These are phyloP conservation scores for Boletus semigastroideus DNA, from an alignment of 1,284 basidiomycete genomes.

Conservation along the genomic window DNA sequence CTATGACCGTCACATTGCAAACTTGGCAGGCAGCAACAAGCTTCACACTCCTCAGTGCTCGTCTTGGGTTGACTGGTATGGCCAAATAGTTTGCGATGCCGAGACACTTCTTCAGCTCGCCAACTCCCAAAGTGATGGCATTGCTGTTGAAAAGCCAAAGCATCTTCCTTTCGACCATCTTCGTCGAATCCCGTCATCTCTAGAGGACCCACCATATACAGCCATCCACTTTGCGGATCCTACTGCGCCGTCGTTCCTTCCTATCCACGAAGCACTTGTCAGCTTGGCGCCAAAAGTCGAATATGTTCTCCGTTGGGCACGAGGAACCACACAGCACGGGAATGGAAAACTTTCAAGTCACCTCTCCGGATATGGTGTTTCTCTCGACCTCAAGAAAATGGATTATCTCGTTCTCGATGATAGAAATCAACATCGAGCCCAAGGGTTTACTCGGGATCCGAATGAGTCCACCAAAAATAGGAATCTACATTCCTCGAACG, in stretches of 20 bases:
- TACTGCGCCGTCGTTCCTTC: slow-evolving; percentile 58
- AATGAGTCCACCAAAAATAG: slow-evolving; percentile 3
- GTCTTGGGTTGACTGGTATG: slow-evolving; percentile 90
- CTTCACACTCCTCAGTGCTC: slow-evolving; percentile 46
- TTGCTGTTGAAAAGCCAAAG: slow-evolving; percentile 38
- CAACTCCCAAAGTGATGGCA: slow-evolving; percentile 13
- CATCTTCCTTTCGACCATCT: slow-evolving; percentile 73
- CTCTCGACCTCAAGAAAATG: slow-evolving; percentile 93
- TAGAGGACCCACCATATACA: slow-evolving; percentile 48
- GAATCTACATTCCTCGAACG: slow-evolving; percentile 24
- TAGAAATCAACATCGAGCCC: slow-evolving; percentile 38
- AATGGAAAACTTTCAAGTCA: slow-evolving; percentile 38
- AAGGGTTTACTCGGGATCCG: slow-evolving; percentile 1
- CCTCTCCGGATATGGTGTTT: slow-evolving; percentile 88
- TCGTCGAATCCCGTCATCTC: slow-evolving; percentile 45
- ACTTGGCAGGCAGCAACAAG: slow-evolving; percentile 31
- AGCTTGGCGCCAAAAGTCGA: slow-evolving; percentile 51
- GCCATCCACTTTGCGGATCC: slow-evolving; percentile 76
- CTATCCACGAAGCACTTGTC: slow-evolving; percentile 67
- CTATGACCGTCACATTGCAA: slow-evolving; percentile 48
- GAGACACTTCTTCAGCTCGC: slow-evolving; percentile 60
- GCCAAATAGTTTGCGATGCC: slow-evolving; percentile 70
- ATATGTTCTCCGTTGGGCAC: slow-evolving; percentile 65
- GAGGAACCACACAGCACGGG: slow-evolving; percentile 35
- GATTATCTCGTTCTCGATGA: slow-evolving; percentile 96